A percentile compares a stretch with the other conserved stretches of the same genome.
Conservation (phyloP, 2,329 filamentous ascomycete species). For the Venturia oleaginea region DNA sequence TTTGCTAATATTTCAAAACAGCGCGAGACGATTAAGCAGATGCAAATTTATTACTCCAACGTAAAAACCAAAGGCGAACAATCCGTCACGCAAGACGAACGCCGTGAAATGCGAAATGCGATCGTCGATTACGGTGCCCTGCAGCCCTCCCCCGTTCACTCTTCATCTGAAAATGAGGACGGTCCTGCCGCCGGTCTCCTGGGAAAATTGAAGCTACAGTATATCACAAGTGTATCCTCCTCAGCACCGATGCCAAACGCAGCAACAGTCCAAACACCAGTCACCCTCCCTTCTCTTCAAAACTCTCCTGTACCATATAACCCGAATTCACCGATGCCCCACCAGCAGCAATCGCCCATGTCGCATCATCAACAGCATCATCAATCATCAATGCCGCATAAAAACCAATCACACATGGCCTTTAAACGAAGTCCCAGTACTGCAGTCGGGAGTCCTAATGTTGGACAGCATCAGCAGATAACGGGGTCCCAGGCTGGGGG, state of each 20-base stretch:
- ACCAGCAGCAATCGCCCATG: not conserved
- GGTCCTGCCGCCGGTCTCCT: not conserved
- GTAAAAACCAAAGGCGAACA: conserved; percentile 25
- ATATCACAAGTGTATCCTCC: not conserved
- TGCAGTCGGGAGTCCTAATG: not conserved
- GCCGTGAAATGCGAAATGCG: conserved; percentile 27
- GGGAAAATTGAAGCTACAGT: not conserved
- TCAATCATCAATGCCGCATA: not conserved
- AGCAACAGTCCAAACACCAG: not conserved
- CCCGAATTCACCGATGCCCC: not conserved
- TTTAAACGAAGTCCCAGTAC: not conserved
- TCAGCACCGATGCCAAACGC: not conserved
- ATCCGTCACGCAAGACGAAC: conserved; percentile 28
- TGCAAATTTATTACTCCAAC: conserved; percentile 32
- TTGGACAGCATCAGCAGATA: not conserved
- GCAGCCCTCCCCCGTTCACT: conserved; percentile 27
- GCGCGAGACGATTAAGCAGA: conserved; percentile 34
- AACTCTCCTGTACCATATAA: not conserved
- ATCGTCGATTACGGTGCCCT: conserved; percentile 34
- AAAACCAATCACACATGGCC: not conserved
- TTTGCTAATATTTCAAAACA: conserved; percentile 11
- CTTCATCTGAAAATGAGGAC: not conserved
- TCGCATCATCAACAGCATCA: not conserved
- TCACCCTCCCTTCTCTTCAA: not conserved
- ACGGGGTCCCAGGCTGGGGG: not conserved